Evolutionary conservation across 176 grass and related monocot species (phyloP).

Genomic region (Carex kokanica): DNA sequence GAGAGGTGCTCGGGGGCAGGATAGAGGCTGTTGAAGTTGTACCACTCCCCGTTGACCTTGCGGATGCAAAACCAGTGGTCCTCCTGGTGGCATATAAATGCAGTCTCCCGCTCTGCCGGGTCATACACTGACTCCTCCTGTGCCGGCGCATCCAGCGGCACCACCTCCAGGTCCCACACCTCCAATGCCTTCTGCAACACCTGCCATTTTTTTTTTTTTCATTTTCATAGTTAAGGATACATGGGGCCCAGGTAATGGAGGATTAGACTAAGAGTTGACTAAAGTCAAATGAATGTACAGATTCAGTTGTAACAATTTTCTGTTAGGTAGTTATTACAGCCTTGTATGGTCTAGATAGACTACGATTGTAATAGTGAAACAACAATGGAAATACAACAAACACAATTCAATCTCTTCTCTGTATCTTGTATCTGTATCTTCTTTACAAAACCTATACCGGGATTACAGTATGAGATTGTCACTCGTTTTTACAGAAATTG

Average conservation of each 20-base stretch:
- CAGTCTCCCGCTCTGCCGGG: slow-evolving; percentile 67
- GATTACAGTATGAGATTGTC: background rate
- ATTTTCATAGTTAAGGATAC: background rate
- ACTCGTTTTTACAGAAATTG: background rate
- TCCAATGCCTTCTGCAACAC: slow-evolving; percentile 92
- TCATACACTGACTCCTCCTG: slow-evolving; percentile 62
- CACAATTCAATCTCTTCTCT: too few relatives aligned
- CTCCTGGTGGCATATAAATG: slow-evolving; percentile 92
- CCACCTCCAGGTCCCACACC: slow-evolving; percentile 90
- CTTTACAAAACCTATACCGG: too few relatives aligned
- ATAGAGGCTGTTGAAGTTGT: slow-evolving; percentile 97
- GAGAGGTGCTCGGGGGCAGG: slow-evolving; percentile 91
- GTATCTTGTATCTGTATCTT: too few relatives aligned
- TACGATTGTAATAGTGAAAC: too few relatives aligned
- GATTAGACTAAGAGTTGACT: too few relatives aligned
- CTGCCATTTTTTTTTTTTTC: slow-evolving; percentile 26
- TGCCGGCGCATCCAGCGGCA: slow-evolving; percentile 64
- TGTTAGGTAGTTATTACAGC: too few relatives aligned
- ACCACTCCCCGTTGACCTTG: slow-evolving; percentile 92
- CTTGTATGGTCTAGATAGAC: too few relatives aligned
- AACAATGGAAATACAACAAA: too few relatives aligned
- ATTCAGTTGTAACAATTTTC: too few relatives aligned
- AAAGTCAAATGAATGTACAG: too few relatives aligned
- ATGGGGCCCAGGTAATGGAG: background rate
- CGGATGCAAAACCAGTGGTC: slow-evolving; percentile 98